Conservation (phyloP, 441 rosid genomes). For the Metrosideros polymorpha region DNA sequence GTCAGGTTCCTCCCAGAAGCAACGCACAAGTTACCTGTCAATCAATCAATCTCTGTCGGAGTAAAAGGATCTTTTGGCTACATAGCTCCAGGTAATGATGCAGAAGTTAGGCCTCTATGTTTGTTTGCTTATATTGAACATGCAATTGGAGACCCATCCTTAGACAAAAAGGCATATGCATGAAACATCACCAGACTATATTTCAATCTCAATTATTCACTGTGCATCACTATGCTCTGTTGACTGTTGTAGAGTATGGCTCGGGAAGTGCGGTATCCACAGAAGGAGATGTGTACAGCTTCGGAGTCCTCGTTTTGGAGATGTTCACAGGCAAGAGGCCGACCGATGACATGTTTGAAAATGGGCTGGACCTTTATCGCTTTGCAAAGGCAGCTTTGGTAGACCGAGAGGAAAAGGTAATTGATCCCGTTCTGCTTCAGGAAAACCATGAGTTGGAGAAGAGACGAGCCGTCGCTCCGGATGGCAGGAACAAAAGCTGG, state of each 20-base stretch:
- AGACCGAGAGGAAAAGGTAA: not conserved
- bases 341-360: not conserved
- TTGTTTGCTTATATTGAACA: not conserved
- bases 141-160: not conserved
- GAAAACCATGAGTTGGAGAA: not conserved
- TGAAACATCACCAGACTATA: not conserved
- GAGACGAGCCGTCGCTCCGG: rapidly evolving
- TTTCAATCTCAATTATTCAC: not conserved
- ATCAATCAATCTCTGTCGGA: not conserved
- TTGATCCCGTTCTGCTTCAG: not conserved
- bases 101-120: rapidly evolving
- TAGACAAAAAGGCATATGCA: not conserved
- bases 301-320: not conserved
- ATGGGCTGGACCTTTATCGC: not conserved
- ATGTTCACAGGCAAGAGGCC: not conserved
- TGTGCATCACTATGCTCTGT: not conserved
- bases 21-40: rapidly evolving
- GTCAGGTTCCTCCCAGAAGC: not conserved
- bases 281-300: not conserved
- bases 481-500: not conserved
- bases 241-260: not conserved
- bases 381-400: not conserved
- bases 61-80: not conserved
- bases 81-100: not conserved
- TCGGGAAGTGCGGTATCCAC: not conserved